A percentile compares a stretch with the other conserved stretches of the same genome.
These are phyloP conservation scores for Beverwykella pulmonaria DNA, from an alignment of 495 filamentous ascomycete species.

Conservation along the genomic window DNA sequence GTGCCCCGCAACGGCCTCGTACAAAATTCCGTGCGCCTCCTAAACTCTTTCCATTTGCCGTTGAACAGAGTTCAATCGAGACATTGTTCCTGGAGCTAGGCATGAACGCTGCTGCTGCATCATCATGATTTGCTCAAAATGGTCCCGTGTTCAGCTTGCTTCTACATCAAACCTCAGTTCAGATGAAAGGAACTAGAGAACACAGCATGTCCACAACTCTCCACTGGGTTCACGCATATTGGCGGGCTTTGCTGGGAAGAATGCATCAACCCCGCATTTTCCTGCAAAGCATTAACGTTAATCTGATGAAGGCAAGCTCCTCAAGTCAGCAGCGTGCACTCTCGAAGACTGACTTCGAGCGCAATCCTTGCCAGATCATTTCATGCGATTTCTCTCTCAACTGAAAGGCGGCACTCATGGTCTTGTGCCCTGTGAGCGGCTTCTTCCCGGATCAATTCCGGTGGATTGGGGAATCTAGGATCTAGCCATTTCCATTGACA, in stretches of 20 bases:
- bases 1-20: constrained; percentile 20
- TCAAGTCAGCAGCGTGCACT: constrained; percentile 2
- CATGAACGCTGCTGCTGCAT: constrained; percentile 19
- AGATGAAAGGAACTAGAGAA: not conserved
- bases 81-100: constrained; percentile 21
- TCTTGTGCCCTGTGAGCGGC: not conserved
- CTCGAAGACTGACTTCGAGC: not conserved
- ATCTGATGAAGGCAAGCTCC: constrained; percentile 23
- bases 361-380: not conserved
- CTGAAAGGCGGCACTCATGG: not conserved
- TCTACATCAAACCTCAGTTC: not conserved
- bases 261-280: constrained; percentile 36
- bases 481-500: not conserved
- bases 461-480: not conserved
- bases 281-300: constrained; percentile 30
- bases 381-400: constrained; percentile 2
- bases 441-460: not conserved
- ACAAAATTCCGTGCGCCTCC: constrained; percentile 24
- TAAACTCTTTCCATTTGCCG: constrained; percentile 15
- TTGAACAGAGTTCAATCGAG: constrained; percentile 2
- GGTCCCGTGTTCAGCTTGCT: not conserved
- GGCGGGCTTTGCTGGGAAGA: constrained; percentile 20
- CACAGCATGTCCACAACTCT: constrained; percentile 20
- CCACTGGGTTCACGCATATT: constrained; percentile 16
- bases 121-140: not conserved